Base-by-base conservation (phyloP, 2,329 filamentous ascomycete species). In the Colletotrichum tropicale region DNA sequence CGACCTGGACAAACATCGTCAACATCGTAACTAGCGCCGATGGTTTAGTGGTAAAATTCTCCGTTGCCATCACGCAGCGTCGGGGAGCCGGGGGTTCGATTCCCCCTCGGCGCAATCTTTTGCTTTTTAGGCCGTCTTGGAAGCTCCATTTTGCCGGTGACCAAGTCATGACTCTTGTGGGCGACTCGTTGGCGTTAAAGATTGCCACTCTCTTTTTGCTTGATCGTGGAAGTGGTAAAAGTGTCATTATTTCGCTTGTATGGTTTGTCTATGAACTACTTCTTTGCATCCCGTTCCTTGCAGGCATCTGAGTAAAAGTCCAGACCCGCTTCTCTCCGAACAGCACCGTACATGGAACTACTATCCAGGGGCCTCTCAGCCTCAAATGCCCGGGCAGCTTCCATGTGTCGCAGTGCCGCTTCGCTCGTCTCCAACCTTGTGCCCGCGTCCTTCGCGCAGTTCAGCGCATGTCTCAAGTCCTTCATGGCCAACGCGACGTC, bases 21-120 rank as follows among this genome's bases (percentile, higher is more conserved):
- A 36, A 48, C 16, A 18, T 36, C 30, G 15, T 26, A 7, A 24
- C 21, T 26, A 24, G 68, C 68, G 68, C 61, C 71, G 71, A 74
- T 74, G 71, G 71, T 71, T 74, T 71, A 74, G 67, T 74, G 67
- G 71, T 71, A 74, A 74, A 74, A 74, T 71, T 74, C 60, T 74
- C 67, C 67, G 67, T 71, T 66, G 67, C 67, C 71, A 74, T 60
- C 43, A 8, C 65, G 71, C 71, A 71, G 66, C 58, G 58, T 74
- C 71, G 71, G 71, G 71, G 66, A 70, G 71, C 71, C 71, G 71
- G 71, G 71, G 71, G 66, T 70, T 74, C 66, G 71, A 71, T 70
- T 70, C 66, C 71, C 66, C 58, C 66, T 74, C 66, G 71, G 67
- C 66, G 71, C 71, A 74, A 2, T 3, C 2, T 71, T 74, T 74